Evolutionary conservation across 2,329 filamentous ascomycete genomes (phyloP), one percentile per base, ranked within the genome.

Genomic region (Cercospora sp.): DNA sequence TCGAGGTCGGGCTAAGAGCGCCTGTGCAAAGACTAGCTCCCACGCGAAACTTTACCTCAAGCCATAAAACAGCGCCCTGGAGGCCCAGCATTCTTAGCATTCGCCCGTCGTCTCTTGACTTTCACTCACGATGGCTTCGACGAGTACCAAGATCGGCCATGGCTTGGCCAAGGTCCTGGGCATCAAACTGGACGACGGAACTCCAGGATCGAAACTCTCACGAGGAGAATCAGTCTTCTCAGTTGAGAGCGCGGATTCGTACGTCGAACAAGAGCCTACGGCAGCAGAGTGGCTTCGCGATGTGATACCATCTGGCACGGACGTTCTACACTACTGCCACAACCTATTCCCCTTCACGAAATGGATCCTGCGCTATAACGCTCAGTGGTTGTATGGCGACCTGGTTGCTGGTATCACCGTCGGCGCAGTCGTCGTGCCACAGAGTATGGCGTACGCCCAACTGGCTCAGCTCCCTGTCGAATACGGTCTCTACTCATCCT

Each of bases 401-500:
- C 80, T 98, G 58, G 89, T 98, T 66, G 94, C 95, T 67, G 94
- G 91, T 82, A 84, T 91, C 69, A 92, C 90, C 3, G 88, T 91
- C 62, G 91, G 91, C 48, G 86, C 90, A 61, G 91, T 93, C 26
- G 93, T 97, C 28, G 92, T 98, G n/a, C 94, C 94, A 5, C 94
- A 98, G 78, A 91, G 93, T 70, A 97, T 98, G 94, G 94, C 94
- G 0, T 98, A 98, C 80, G 94, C 94, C 31, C 84, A 89, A 69
- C 85, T 98, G 28, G 94, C 94, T 55, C 86, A 90, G 69, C 85
- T 98, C n/a, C 85, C 87, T 0, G 87, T 90, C 5, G 86, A 98
- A 77, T 98, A 90, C 76, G 94, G 94, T 63, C 86, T 98, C 0
- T 96, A 96, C 80, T 95, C 94, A 0, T 97, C 94, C 0, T 98